Conservation (phyloP, 2,329 filamentous ascomycete genomes). For the Sordariomycetes sp. region DNA sequence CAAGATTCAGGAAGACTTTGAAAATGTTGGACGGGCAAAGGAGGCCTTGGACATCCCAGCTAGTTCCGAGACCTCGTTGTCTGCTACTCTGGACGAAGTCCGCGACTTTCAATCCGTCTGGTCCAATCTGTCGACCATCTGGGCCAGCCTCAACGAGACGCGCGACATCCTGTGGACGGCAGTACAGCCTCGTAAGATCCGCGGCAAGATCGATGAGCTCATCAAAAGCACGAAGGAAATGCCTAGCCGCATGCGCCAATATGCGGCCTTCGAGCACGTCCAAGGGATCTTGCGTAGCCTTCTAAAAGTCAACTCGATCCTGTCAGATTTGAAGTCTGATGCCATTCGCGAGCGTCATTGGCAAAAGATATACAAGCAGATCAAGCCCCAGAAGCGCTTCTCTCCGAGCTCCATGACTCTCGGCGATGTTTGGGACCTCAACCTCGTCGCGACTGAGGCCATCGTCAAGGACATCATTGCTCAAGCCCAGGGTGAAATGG, state of each 20-base stretch:
- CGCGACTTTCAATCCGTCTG: slow-evolving; percentile 99
- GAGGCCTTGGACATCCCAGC: slow-evolving; percentile 87
- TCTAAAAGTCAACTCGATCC: slow-evolving; percentile 80
- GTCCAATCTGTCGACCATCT: slow-evolving; percentile 91
- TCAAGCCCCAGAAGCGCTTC: slow-evolving; percentile 88
- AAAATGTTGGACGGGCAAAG: slow-evolving; percentile 94
- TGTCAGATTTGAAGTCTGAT: slow-evolving; percentile 90
- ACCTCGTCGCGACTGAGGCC: slow-evolving; percentile 76
- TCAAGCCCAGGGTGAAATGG: slow-evolving; percentile 97
- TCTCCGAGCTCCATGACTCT: slow-evolving; percentile 90
- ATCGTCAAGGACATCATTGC: slow-evolving; percentile 89
- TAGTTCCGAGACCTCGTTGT: slow-evolving; percentile 69
- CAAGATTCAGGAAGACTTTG: slow-evolving; percentile 74
- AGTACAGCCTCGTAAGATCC: slow-evolving; percentile 87
- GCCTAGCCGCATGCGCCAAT: slow-evolving; percentile 98
- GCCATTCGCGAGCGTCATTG: slow-evolving; percentile 94
- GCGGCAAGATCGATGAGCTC: slow-evolving; percentile 78
- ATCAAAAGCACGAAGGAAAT: slow-evolving; percentile 99
- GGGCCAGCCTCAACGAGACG: slow-evolving; percentile 91
- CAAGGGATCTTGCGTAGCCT: slow-evolving; percentile 83
- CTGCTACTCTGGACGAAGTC: slow-evolving; percentile 86
- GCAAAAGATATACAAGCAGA: slow-evolving; percentile 93
- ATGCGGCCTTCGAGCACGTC: slow-evolving; percentile 98
- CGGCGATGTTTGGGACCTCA: slow-evolving; percentile 98
- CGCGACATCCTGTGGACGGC: slow-evolving; percentile 90